A percentile compares a stretch with the other conserved stretches of the same genome.
Conservation (phyloP, 192 early-diverging fungal genomes). For the Fimicolochytrium jonesii region DNA sequence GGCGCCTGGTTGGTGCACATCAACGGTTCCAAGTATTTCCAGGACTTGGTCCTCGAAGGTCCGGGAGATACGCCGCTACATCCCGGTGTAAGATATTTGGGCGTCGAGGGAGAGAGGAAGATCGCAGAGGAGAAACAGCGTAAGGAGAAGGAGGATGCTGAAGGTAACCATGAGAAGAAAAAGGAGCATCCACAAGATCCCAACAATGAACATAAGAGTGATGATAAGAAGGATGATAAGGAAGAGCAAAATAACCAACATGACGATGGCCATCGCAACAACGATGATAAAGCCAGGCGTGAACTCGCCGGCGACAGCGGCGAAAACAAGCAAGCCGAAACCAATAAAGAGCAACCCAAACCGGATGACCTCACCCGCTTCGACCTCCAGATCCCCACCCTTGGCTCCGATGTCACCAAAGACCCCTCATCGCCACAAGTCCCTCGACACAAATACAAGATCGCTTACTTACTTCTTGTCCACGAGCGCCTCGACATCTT, state of each 20-base stretch:
- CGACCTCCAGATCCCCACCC: too few relatives aligned
- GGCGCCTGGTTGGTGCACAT: slow-evolving; percentile 15
- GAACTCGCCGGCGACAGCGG: neutral
- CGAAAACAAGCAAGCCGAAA: neutral
- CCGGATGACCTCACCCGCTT: too few relatives aligned
- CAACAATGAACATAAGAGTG: neutral
- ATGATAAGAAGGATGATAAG: neutral
- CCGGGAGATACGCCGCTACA: neutral
- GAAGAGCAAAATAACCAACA: neutral
- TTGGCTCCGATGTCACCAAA: neutral
- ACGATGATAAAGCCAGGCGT: neutral
- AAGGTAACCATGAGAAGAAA: neutral
- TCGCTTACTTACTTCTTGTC: slow-evolving; percentile 50
- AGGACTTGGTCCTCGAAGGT: slow-evolving; percentile 5
- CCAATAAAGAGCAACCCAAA: neutral
- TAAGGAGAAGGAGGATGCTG: neutral
- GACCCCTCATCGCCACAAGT: neutral
- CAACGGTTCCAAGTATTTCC: slow-evolving; percentile 10
- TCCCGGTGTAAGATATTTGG: neutral
- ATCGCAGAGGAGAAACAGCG: neutral
- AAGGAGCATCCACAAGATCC: neutral
- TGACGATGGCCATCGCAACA: neutral
- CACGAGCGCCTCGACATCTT: slow-evolving; percentile 34
- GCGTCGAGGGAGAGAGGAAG: neutral
- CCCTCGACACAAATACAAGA: slow-evolving; percentile 24